phyloP scores from a whole-genome alignment of 2,329 filamentous ascomycete species.

The Neopestalotiopsis rosae region DNA sequence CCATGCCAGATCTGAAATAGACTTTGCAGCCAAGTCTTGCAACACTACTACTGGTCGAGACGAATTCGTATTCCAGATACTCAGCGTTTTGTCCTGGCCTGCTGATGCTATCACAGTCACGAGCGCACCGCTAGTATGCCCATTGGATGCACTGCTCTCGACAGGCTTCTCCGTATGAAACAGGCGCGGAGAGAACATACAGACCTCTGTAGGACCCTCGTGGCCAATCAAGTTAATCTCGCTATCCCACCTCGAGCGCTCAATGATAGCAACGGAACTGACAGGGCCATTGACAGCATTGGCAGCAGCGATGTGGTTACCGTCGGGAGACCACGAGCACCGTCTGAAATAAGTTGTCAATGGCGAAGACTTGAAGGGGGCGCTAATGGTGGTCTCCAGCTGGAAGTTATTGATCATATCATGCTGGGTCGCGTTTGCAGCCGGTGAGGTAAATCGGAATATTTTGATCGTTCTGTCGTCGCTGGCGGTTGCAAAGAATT shows the following conservation, averaged over 20 bases:
- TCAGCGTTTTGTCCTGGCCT: conserved; percentile 94
- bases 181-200: conserved; percentile 91
- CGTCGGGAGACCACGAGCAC: conserved; percentile 97
- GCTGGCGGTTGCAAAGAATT: conserved; percentile 97
- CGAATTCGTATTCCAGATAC: conserved; percentile 97
- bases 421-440: conserved; percentile 89
- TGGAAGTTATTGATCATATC: conserved; percentile 98
- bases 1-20: conserved; percentile 94
- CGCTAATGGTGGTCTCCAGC: conserved; percentile 87
- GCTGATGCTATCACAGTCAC: conserved; percentile 97
- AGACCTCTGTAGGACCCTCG: conserved; percentile 95
- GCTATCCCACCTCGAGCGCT: conserved; percentile 89
- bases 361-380: conserved; percentile 85
- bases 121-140: conserved; percentile 52
- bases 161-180: conserved; percentile 76
- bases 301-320: conserved; percentile 93
- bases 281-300: conserved; percentile 98
- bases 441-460: conserved; percentile 90
- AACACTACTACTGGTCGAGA: conserved; percentile 88
- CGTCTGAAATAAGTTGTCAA: conserved; percentile 95
- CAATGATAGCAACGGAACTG: conserved; percentile 95
- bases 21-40: conserved; percentile 87
- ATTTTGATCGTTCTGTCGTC: conserved; percentile 97
- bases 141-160: conserved; percentile 55
- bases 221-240: conserved; percentile 98